Conservation (phyloP, 1,139 yeast species). For the Sugiyamaella castrensis region DNA sequence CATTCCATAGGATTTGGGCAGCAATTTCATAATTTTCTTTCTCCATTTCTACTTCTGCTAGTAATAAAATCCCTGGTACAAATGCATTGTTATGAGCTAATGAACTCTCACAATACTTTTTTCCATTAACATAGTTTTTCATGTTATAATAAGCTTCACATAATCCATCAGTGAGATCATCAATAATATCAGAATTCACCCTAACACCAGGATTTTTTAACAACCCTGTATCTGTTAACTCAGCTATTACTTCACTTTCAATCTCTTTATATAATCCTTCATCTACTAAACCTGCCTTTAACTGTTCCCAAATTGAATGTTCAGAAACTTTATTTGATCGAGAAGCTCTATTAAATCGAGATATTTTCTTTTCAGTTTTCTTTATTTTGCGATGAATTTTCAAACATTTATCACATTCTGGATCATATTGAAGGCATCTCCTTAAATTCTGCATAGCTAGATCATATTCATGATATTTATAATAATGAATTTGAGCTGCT, state of each 20-base stretch:
- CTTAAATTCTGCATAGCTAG: slow-evolving; percentile 51
- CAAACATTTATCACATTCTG: slow-evolving; percentile 59
- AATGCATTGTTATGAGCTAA: slow-evolving; percentile 40
- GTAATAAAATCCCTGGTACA: slow-evolving; percentile 47
- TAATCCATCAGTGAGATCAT: slow-evolving; percentile 42
- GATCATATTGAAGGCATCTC: slow-evolving; percentile 65
- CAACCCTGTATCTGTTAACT: slow-evolving; percentile 13
- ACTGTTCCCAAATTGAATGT: slow-evolving; percentile 38
- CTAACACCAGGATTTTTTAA: neutral
- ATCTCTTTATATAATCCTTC: slow-evolving; percentile 23
- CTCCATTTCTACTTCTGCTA: slow-evolving; percentile 45
- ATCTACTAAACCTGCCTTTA: slow-evolving; percentile 24
- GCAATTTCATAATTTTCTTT: slow-evolving; percentile 48
- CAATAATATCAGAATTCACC: slow-evolving; percentile 22
- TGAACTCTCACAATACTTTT: slow-evolving; percentile 40
- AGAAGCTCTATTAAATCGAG: slow-evolving; percentile 18
- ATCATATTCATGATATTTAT: slow-evolving; percentile 51
- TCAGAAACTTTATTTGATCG: slow-evolving; percentile 34
- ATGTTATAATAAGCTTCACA: slow-evolving; percentile 49
- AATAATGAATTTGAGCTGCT: slow-evolving; percentile 47
- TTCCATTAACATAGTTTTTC: slow-evolving; percentile 36
- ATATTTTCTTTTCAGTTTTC: slow-evolving; percentile 35
- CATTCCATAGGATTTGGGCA: slow-evolving; percentile 39
- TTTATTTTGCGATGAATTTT: slow-evolving; percentile 47
- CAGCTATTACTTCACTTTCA: slow-evolving; percentile 12